Evolutionary conservation across 2,329 filamentous ascomycete species (phyloP).

Genomic region (Fusarium circinatum): DNA sequence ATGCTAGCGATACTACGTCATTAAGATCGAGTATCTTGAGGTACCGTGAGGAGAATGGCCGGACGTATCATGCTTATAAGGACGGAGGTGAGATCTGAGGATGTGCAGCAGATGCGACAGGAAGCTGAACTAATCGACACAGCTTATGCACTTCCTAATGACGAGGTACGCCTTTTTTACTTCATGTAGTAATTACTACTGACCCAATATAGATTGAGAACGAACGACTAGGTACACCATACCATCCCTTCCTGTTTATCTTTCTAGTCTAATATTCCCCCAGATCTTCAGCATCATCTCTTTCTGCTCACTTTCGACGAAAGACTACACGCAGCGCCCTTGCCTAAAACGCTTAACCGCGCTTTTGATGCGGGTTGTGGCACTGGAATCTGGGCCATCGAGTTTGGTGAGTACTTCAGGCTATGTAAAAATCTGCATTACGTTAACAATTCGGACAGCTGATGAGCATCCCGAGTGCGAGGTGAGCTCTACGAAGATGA

Average conservation of each 20-base stretch:
- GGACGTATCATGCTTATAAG: constrained; percentile 11
- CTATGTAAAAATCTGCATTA: accelerated
- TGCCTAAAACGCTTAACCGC: neutral
- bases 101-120: accelerated
- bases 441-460: neutral
- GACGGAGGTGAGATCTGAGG: neutral
- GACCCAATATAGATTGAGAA: constrained; percentile 10
- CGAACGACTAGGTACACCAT: constrained; percentile 9
- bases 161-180: neutral
- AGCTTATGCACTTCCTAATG: constrained; percentile 28
- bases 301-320: constrained; percentile 21
- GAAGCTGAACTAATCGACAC: neutral
- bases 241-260: no score
- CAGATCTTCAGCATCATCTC: constrained; percentile 30
- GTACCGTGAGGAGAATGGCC: neutral
- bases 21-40: neutral
- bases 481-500: neutral
- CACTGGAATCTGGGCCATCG: constrained; percentile 29
- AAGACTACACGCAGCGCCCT: neutral
- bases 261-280: accelerated
- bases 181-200: neutral
- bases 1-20: neutral
- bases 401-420: constrained; percentile 6
- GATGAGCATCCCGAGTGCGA: constrained; percentile 29
- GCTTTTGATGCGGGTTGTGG: constrained; percentile 22